Evolutionary conservation across 2,329 filamentous ascomycete species (phyloP).

Genomic region (Phyllosticta capitalensis): DNA sequence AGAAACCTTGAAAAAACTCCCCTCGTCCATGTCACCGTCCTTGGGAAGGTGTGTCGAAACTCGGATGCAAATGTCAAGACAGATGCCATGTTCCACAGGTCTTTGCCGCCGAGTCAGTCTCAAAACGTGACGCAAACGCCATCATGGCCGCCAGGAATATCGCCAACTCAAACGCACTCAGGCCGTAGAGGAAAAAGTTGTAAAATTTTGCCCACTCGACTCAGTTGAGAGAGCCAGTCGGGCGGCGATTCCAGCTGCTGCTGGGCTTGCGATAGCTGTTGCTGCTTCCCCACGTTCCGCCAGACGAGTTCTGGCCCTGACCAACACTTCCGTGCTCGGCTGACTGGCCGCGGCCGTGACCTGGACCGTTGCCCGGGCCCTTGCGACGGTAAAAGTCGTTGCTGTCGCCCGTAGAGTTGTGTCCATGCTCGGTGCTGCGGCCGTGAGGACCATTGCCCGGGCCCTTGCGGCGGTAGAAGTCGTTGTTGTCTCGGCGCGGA

Average conservation of each 20-base stretch:
- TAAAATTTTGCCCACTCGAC: background rate
- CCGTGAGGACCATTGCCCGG: constrained; percentile 3
- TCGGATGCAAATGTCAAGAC: background rate
- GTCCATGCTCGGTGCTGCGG: background rate
- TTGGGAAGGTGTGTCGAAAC: background rate
- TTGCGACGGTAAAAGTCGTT: constrained; percentile 6
- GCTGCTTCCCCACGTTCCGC: constrained; percentile 3
- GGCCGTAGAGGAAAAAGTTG: constrained; percentile 4
- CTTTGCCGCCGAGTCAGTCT: constrained; percentile 5
- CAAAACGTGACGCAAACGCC: constrained; percentile 10
- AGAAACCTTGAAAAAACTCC: background rate
- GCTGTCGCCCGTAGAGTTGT: constrained; percentile 3
- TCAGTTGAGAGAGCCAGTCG: constrained; percentile 6
- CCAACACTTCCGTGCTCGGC: background rate
- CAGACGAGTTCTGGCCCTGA: background rate
- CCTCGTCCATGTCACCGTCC: background rate
- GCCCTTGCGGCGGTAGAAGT: constrained; percentile 2
- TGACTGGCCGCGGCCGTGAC: background rate
- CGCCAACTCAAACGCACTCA: constrained; percentile 2
- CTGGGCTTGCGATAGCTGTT: constrained; percentile 4
- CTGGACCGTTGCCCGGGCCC: background rate
- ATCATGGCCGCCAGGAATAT: constrained; percentile 6
- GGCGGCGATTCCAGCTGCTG: constrained; percentile 4
- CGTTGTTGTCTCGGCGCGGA: background rate
- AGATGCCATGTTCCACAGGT: constrained; percentile 1